phyloP scores from a whole-genome alignment of 2,329 filamentous ascomycete species.

The Cercospora sesami region DNA sequence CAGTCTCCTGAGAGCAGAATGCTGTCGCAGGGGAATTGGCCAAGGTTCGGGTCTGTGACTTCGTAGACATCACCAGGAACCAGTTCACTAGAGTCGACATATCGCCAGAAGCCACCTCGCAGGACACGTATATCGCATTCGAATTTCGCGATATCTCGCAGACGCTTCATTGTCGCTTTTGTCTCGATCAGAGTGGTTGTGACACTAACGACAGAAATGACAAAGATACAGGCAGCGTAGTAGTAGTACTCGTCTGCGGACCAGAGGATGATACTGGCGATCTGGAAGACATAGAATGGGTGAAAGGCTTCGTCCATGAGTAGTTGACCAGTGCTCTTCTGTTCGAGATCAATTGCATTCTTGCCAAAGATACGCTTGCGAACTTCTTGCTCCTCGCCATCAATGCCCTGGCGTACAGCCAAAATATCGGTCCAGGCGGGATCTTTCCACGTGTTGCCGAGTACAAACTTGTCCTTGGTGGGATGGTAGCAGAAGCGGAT shows the following conservation, averaged over 20 bases:
- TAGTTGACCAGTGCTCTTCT: slow-evolving; percentile 80
- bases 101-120: slow-evolving; percentile 92
- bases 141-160: slow-evolving; percentile 89
- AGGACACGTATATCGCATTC: slow-evolving; percentile 94
- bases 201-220: slow-evolving; percentile 93
- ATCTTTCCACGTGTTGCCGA: slow-evolving; percentile 91
- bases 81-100: slow-evolving; percentile 80
- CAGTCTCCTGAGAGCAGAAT: slow-evolving; percentile 89
- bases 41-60: slow-evolving; percentile 86
- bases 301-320: slow-evolving; percentile 94
- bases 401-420: slow-evolving; percentile 73
- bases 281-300: slow-evolving; percentile 97
- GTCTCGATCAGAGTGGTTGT: slow-evolving; percentile 87
- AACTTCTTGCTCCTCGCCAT: slow-evolving; percentile 81
- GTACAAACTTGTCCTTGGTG: slow-evolving; percentile 79
- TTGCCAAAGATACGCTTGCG: slow-evolving; percentile 84
- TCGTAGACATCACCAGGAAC: slow-evolving; percentile 97
- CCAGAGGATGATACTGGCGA: slow-evolving; percentile 92
- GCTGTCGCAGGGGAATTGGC: slow-evolving; percentile 89
- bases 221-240: slow-evolving; percentile 90
- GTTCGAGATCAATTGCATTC: slow-evolving; percentile 89
- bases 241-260: slow-evolving; percentile 97
- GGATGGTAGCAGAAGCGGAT: slow-evolving; percentile 92
- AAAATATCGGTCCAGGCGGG: slow-evolving; percentile 80
- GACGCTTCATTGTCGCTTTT: slow-evolving; percentile 82